Evolutionary conservation across 202 grass and related monocot genomes (phyloP).

Genomic region (Zizania palustris): DNA sequence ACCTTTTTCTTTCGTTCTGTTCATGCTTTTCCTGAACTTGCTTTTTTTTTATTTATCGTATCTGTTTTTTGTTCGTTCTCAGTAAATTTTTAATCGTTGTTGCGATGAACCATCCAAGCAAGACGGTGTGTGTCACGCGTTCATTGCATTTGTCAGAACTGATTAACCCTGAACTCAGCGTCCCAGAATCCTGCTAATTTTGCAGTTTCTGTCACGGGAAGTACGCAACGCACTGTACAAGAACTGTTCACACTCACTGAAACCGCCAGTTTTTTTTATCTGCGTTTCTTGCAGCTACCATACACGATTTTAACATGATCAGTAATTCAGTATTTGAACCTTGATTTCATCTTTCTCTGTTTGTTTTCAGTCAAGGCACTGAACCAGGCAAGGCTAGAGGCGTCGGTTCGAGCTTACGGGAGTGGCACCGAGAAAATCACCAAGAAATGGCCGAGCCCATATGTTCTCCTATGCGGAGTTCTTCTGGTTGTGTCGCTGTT

Average conservation of each 20-base stretch:
- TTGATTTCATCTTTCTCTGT: slow-evolving; percentile 14
- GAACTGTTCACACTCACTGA: not conserved
- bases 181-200: not conserved
- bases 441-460: slow-evolving; percentile 84
- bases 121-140: not conserved
- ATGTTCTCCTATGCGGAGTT: slow-evolving; percentile 61
- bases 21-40: not conserved
- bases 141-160: not conserved
- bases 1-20: slow-evolving; percentile 10
- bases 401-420: slow-evolving; percentile 73
- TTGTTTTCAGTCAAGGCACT: slow-evolving; percentile 65
- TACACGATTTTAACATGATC: not conserved
- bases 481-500: slow-evolving; percentile 72
- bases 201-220: not conserved
- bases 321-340: not conserved
- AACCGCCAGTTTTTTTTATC: not conserved
- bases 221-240: not conserved
- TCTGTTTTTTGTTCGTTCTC: not conserved
- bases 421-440: slow-evolving; percentile 38
- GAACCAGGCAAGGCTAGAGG: slow-evolving; percentile 85
- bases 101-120: not conserved
- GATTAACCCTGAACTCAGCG: not conserved
- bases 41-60: not conserved
- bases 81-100: not conserved
- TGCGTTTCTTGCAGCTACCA: not conserved